These are phyloP conservation scores for Annulohypoxylon moriforme DNA, from an alignment of 495 filamentous ascomycete genomes.

Conservation along the genomic window DNA sequence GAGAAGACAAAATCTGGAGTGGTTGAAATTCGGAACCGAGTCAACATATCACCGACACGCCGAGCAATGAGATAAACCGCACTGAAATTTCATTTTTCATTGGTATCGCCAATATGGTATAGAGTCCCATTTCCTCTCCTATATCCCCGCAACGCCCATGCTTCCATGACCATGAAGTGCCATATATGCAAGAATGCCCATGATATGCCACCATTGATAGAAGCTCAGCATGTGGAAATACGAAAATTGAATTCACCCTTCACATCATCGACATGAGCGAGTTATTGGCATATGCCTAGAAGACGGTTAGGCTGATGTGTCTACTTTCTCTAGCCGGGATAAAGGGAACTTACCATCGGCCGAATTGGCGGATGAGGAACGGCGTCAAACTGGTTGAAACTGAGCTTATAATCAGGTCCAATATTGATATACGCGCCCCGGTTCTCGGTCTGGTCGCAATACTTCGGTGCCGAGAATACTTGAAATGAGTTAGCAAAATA, in stretches of 20 bases:
- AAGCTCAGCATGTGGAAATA: conserved; percentile 32
- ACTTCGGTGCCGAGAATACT: conserved; percentile 98
- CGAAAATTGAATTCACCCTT: conserved; percentile 31
- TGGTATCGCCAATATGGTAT: conserved; percentile 35
- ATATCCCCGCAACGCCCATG: conserved; percentile 44
- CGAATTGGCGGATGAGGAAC: conserved; percentile 95
- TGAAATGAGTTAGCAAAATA: conserved; percentile 38
- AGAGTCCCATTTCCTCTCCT: conserved; percentile 33
- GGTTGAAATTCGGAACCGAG: conserved; percentile 29
- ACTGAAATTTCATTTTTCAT: conserved; percentile 20
- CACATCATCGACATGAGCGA: conserved; percentile 74
- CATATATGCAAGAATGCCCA: conserved; percentile 46
- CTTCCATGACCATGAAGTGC: conserved; percentile 42
- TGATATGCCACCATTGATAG: conserved; percentile 38
- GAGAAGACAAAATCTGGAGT: conserved; percentile 53
- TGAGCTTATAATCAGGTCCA: conserved; percentile 87
- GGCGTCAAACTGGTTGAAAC: conserved; percentile 92
- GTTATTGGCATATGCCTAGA: conserved; percentile 82
- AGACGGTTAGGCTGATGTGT: conserved; percentile 47
- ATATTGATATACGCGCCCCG: conserved; percentile 99
- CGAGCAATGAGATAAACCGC: conserved; percentile 2
- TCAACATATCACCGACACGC: neutral
- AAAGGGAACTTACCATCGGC: conserved; percentile 78
- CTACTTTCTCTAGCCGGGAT: conserved; percentile 13
- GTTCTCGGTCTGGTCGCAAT: conserved; percentile 98